These are phyloP conservation scores for Phytomonas sp. DNA, from an alignment of 208 protist species.

Conservation along the genomic window DNA sequence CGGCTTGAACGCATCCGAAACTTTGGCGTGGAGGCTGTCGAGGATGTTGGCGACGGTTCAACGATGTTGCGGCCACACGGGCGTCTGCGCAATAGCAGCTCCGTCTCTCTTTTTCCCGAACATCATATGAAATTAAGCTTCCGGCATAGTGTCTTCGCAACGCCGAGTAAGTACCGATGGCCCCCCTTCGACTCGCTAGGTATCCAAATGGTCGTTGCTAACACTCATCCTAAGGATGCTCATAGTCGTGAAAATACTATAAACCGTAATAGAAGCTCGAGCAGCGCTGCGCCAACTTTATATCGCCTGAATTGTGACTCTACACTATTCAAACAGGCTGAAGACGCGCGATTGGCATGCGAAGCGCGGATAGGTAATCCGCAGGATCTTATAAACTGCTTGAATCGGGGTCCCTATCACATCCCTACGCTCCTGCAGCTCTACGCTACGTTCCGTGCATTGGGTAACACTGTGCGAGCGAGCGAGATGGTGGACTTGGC, in stretches of 20 bases:
- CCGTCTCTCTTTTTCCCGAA: slow-evolving; percentile 49
- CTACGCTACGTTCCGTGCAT: slow-evolving; percentile 50
- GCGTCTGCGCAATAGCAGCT: slow-evolving; percentile 30
- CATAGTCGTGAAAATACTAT: slow-evolving; percentile 6
- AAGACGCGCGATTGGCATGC: slow-evolving; percentile 25
- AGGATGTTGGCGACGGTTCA: slow-evolving; percentile 71
- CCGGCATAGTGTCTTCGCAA: slow-evolving; percentile 47
- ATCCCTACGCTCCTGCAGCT: slow-evolving; percentile 71
- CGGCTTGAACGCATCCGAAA: slow-evolving; percentile 58
- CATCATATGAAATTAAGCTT: slow-evolving; percentile 44
- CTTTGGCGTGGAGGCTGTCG: slow-evolving; percentile 66
- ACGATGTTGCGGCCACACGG: slow-evolving; percentile 38
- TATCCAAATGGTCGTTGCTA: slow-evolving; percentile 24
- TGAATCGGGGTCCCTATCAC: slow-evolving; percentile 54
- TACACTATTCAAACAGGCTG: slow-evolving; percentile 32
- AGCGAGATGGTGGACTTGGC: slow-evolving; percentile 65
- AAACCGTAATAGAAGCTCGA: slow-evolving; percentile 8
- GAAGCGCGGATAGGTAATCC: slow-evolving; percentile 23
- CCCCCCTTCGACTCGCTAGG: slow-evolving; percentile 64
- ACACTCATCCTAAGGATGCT: background rate
- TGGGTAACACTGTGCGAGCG: slow-evolving; percentile 37
- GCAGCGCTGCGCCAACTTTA: slow-evolving; percentile 8
- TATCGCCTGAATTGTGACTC: slow-evolving; percentile 40
- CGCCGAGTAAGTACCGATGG: slow-evolving; percentile 76
- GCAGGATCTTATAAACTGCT: slow-evolving; percentile 44